A percentile compares a stretch with the other conserved stretches of the same genome.
Evolutionary conservation across 1,139 yeast genomes (phyloP).

Genomic region (Sugiyamaella sp.): DNA sequence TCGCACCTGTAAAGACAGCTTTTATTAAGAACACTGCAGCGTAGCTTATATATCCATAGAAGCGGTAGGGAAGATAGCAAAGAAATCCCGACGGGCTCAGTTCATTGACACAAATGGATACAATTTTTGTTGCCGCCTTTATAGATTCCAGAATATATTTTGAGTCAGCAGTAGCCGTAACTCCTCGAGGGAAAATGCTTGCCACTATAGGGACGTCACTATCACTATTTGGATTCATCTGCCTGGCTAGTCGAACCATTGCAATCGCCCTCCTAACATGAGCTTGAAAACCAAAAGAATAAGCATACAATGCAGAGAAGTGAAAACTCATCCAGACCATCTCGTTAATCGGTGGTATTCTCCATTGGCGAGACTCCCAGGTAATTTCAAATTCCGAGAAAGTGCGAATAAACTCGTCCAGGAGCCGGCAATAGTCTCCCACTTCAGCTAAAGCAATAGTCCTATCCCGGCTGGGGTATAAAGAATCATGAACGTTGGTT

Average conservation of each 20-base stretch:
- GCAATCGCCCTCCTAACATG: constrained; percentile 30
- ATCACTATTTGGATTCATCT: constrained; percentile 19
- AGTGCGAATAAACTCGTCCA: constrained; percentile 34
- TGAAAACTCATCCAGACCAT: constrained; percentile 32
- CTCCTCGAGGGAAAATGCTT: constrained; percentile 31
- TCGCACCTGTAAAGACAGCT: constrained; percentile 32
- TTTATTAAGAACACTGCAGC: constrained; percentile 35
- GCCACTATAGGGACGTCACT: constrained; percentile 13
- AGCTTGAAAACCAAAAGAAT: constrained; percentile 34
- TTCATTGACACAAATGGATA: constrained; percentile 28
- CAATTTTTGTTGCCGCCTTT: constrained; percentile 29
- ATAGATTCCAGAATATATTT: constrained; percentile 33
- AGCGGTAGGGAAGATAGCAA: constrained; percentile 32
- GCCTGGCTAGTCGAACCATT: constrained; percentile 16
- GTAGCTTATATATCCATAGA: constrained; percentile 31
- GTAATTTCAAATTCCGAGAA: constrained; percentile 31
- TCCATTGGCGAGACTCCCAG: constrained; percentile 32
- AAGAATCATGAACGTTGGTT: constrained; percentile 33
- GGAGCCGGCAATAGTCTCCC: constrained; percentile 32
- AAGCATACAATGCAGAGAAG: constrained; percentile 32
- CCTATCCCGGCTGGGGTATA: constrained; percentile 33
- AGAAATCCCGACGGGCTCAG: constrained; percentile 31
- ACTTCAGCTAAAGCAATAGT: constrained; percentile 31
- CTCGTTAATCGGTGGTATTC: constrained; percentile 30
- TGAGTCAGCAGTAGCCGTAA: constrained; percentile 31